Conservation (phyloP, 2,329 filamentous ascomycete species). For the Thelonectria blattea region DNA sequence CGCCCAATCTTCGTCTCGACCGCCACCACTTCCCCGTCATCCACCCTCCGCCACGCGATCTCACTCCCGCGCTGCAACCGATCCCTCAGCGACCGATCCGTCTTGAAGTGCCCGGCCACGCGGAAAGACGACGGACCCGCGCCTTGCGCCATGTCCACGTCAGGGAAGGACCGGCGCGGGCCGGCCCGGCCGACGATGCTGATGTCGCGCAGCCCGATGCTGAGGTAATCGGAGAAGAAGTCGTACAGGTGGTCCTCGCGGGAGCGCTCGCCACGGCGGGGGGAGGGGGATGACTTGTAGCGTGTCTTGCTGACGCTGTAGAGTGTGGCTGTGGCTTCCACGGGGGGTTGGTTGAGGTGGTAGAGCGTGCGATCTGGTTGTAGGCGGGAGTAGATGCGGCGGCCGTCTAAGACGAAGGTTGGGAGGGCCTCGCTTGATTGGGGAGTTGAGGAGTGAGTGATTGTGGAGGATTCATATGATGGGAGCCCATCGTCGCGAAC, state of each 20-base stretch:
- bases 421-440: slow-evolving; percentile 1
- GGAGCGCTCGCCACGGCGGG: slow-evolving; percentile 22
- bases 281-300: slow-evolving; percentile 26
- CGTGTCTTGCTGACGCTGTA: slow-evolving; percentile 38
- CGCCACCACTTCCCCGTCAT: slow-evolving; percentile 29
- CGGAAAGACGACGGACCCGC: slow-evolving; percentile 28
- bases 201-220: slow-evolving; percentile 13
- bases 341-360: slow-evolving; percentile 34
- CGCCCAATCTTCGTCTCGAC: slow-evolving; percentile 35
- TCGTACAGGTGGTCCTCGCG: slow-evolving; percentile 41
- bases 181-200: slow-evolving; percentile 30
- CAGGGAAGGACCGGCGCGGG: slow-evolving; percentile 29
- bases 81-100: slow-evolving; percentile 25
- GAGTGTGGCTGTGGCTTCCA: slow-evolving; percentile 21
- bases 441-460: neutral
- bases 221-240: slow-evolving; percentile 27
- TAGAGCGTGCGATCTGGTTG: slow-evolving; percentile 33
- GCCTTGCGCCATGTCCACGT: slow-evolving; percentile 28
- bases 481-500: neutral
- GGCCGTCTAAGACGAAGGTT: slow-evolving; percentile 32
- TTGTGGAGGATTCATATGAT: neutral
- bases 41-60: slow-evolving; percentile 35
- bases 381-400: slow-evolving; percentile 28
- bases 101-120: slow-evolving; percentile 34
- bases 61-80: slow-evolving; percentile 32